A percentile compares a stretch with the other conserved stretches of the same genome.
Conservation (phyloP, 2,329 filamentous ascomycete genomes). For the Fusarium sp. region DNA sequence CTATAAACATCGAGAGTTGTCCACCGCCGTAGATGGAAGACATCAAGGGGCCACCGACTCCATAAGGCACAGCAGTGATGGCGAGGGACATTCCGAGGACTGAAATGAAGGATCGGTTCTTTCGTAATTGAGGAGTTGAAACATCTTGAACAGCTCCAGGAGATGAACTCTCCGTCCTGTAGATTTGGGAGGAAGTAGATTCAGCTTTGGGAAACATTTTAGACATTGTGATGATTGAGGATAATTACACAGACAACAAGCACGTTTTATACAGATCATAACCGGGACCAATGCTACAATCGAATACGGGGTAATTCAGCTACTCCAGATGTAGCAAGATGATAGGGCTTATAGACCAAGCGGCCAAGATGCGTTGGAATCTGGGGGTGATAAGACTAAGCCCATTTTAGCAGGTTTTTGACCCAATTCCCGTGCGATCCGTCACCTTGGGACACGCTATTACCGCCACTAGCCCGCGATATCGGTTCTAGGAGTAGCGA, state of each 20-base stretch:
- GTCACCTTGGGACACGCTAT: not conserved
- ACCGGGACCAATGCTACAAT: not conserved
- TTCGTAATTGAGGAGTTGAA: not conserved
- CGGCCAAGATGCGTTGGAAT: not conserved
- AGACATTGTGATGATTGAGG: not conserved
- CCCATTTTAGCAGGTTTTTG: not conserved
- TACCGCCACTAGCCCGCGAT: not conserved
- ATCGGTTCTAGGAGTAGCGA: constrained; percentile 2
- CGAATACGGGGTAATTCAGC: not conserved
- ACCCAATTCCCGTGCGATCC: not conserved
- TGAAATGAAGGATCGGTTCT: constrained; percentile 2
- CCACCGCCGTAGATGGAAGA: constrained; percentile 3
- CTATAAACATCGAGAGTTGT: not conserved
- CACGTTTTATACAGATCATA: too few relatives aligned
- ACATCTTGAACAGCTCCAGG: constrained; percentile 2
- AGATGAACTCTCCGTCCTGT: not conserved
- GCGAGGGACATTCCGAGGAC: constrained; percentile 6
- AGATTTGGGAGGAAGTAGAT: not conserved
- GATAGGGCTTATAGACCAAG: constrained; percentile 5
- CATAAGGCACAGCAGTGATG: constrained; percentile 1
- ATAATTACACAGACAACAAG: not conserved
- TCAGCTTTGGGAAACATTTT: not conserved
- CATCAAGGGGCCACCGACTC: not conserved
- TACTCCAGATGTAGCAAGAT: not conserved
- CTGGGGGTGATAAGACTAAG: constrained; percentile 2